phyloP scores from a whole-genome alignment of 1,284 basidiomycete genomes.

The Blastosporella zonata region DNA sequence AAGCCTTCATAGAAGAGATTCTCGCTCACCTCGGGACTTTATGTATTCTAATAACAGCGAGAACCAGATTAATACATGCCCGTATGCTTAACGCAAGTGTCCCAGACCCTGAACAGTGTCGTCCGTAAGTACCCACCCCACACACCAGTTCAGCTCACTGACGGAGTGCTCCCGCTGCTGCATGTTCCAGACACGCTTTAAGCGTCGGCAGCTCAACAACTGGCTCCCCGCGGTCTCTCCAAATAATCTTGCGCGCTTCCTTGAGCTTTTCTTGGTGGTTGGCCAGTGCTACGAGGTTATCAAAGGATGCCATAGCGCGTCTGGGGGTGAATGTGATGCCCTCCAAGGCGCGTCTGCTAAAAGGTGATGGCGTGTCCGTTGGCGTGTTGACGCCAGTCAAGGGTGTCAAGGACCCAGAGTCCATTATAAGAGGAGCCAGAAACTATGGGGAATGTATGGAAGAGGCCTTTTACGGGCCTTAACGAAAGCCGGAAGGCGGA shows the following conservation, averaged over 20 bases:
- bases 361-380: conserved; percentile 2
- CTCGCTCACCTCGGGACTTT: conserved; percentile 55
- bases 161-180: conserved; percentile 73
- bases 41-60: conserved; percentile 69
- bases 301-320: conserved; percentile 68
- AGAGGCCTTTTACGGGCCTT: too few relatives aligned
- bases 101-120: conserved; percentile 62
- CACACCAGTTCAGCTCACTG: conserved; percentile 34
- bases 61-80: conserved; percentile 75
- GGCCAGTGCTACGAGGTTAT: conserved; percentile 76
- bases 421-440: conserved; percentile 1
- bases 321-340: conserved; percentile 41
- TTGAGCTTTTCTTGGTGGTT: conserved; percentile 72
- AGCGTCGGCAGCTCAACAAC: conserved; percentile 66
- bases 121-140: not conserved
- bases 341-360: conserved; percentile 8
- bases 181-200: conserved; percentile 73
- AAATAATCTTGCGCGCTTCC: conserved; percentile 75
- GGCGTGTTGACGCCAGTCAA: conserved; percentile 17
- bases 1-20: not conserved
- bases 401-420: conserved; percentile 16
- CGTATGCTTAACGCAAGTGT: conserved; percentile 77
- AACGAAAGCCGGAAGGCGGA: too few relatives aligned
- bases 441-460: not conserved
- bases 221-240: conserved; percentile 80